Evolutionary conservation across 2,329 filamentous ascomycete genomes (phyloP).

Genomic region (Coccinonectria pachysandricola): DNA sequence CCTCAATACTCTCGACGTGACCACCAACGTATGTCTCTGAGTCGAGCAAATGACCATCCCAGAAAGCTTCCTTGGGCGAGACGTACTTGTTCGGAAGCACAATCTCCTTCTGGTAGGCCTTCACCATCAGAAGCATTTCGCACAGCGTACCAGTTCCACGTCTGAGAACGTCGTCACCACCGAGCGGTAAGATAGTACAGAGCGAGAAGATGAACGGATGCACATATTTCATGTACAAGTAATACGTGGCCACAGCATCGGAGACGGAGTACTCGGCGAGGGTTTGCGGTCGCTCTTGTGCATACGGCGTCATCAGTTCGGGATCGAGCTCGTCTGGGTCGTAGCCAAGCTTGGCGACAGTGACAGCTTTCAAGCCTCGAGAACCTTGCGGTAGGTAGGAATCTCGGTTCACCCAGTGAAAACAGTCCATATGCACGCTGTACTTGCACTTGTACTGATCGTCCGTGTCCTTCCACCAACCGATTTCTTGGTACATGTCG

Average conservation of each 20-base stretch:
- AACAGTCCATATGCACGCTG: conserved; percentile 97
- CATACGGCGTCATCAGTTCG: conserved; percentile 91
- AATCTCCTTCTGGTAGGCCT: conserved; percentile 87
- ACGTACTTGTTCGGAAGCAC: conserved; percentile 94
- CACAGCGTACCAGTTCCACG: conserved; percentile 98
- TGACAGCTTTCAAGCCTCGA: conserved; percentile 93
- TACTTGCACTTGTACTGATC: conserved; percentile 95
- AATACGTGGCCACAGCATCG: conserved; percentile 97
- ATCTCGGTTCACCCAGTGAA: conserved; percentile 97
- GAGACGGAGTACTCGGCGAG: conserved; percentile 97
- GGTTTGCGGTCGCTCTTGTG: conserved; percentile 81
- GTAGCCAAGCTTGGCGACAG: conserved; percentile 94
- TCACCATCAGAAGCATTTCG: conserved; percentile 98
- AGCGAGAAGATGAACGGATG: conserved; percentile 98
- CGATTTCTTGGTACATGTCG: conserved; percentile 98
- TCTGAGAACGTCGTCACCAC: conserved; percentile 81
- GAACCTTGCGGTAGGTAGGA: conserved; percentile 96
- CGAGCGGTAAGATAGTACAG: conserved; percentile 89
- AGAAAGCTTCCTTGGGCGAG: conserved; percentile 83
- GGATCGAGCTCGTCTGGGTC: conserved; percentile 97
- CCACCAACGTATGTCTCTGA: conserved; percentile 97
- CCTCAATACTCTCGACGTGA: conserved; percentile 98
- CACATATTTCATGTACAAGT: conserved; percentile 99
- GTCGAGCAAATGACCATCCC: conserved; percentile 90
- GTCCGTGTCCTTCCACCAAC: conserved; percentile 88